Conservation (phyloP, 2,329 filamentous ascomycete genomes). For the Fusarium siculi region DNA sequence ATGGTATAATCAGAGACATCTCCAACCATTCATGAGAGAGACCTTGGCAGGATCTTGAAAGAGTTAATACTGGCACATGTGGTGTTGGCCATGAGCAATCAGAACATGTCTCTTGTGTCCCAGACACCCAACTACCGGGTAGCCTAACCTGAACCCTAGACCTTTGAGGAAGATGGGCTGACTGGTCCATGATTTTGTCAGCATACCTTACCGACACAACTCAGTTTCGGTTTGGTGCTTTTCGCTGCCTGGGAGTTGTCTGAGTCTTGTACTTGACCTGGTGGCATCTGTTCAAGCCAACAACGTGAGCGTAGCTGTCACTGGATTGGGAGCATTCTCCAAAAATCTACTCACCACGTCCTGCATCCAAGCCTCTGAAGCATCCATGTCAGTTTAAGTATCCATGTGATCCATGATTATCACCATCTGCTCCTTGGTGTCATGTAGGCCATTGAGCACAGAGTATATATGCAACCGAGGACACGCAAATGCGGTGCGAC, state of each 20-base stretch:
- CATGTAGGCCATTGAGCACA: not conserved
- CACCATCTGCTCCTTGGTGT: not conserved
- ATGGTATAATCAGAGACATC: not conserved
- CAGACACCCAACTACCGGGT: not conserved
- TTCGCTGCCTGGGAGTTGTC: not conserved
- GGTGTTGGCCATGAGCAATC: not conserved
- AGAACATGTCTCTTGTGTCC: not conserved
- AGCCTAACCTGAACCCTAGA: not conserved
- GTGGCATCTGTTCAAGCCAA: not conserved
- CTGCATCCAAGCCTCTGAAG: not conserved
- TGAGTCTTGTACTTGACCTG: not conserved
- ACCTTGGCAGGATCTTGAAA: not conserved
- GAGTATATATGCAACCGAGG: constrained; percentile 6
- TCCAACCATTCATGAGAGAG: not conserved
- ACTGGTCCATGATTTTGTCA: not conserved
- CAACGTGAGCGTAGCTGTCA: not conserved
- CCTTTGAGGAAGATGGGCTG: not conserved
- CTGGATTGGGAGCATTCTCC: not conserved
- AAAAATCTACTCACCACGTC: not conserved
- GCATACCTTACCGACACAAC: not conserved
- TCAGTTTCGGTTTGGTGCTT: not conserved
- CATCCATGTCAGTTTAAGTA: not conserved
- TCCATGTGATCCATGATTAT: not conserved
- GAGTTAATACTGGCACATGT: not conserved
- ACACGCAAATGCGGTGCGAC: constrained; percentile 18